Base-by-base conservation (phyloP, 2,329 filamentous ascomycete species). In the Gaeumannomyces sp. region DNA sequence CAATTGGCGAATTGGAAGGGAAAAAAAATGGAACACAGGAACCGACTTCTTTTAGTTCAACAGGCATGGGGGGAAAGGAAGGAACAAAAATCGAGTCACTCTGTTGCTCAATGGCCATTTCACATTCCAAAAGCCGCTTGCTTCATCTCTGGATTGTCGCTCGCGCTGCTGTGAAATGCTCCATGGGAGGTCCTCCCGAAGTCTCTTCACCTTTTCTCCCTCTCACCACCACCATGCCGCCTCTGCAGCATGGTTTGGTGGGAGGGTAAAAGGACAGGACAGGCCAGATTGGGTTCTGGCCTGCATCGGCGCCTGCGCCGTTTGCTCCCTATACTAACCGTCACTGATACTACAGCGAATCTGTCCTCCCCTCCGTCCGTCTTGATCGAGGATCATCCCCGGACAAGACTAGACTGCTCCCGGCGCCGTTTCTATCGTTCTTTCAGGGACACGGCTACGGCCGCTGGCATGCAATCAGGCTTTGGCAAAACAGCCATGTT, bases 171-270 rank as follows among this genome's bases (percentile, higher is more conserved):
- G 85, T 89, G 87, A 88, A 86, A 83, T 88, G 87, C 77, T 89
- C 86, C 87, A 89, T 89, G 86, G 86, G 88, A 90, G 87, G 85
- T 85, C 74, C 77, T 89, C 87, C 88, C 87, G 86, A 89, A 89
- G 86, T 79, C 77, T 69, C 61, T 66, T 64, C 57, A 28, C n/a
- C 25, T 35, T 35, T 14, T 60, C 16, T 29, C 45, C 22, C 38
- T 58, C 16, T 22, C 57, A 65, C 67, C 31, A 61, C 59, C 35
- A 61, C 45, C 27, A 57, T 60, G 31, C 57, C 53, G 13, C 33
- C 33, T n/a, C 13, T 60, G 53, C 38, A 27, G 57, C 57, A 19
- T 53, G 45, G 45, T n/a, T n/a, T 11, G 45, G 45, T n/a, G 22
- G 1, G 10, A 53, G 45, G n/a, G 45, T 3, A 2, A 19, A 53